Conservation (phyloP, 2,329 filamentous ascomycete genomes). For the Aspergillus unguis region DNA sequence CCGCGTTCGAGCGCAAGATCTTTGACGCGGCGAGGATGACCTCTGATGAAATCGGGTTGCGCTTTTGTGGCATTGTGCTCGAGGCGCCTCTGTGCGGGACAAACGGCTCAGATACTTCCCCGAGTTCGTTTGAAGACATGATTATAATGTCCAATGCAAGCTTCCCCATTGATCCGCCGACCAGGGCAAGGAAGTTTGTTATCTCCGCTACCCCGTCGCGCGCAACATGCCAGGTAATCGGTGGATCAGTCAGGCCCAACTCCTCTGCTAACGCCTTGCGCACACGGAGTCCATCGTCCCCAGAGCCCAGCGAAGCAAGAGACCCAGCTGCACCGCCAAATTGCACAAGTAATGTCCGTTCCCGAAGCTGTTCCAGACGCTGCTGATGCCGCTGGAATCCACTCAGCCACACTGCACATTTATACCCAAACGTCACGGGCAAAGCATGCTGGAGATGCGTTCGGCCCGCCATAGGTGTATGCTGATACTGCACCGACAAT, state of each 20-base stretch:
- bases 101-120: slow-evolving; percentile 55
- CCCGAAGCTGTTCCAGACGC: slow-evolving; percentile 47
- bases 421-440: slow-evolving; percentile 57
- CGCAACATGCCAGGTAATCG: slow-evolving; percentile 58
- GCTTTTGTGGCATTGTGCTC: slow-evolving; percentile 59
- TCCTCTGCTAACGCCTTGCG: slow-evolving; percentile 50
- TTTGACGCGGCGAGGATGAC: slow-evolving; percentile 56
- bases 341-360: slow-evolving; percentile 51
- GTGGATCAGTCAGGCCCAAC: slow-evolving; percentile 47
- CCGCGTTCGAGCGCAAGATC: slow-evolving; percentile 51
- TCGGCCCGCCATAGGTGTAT: slow-evolving; percentile 56
- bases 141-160: slow-evolving; percentile 56
- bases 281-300: slow-evolving; percentile 49
- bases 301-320: slow-evolving; percentile 50
- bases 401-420: slow-evolving; percentile 55
- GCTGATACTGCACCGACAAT: slow-evolving; percentile 47
- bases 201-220: slow-evolving; percentile 55
- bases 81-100: slow-evolving; percentile 54
- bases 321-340: slow-evolving; percentile 58
- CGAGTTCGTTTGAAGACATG: slow-evolving; percentile 57
- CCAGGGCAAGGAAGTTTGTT: slow-evolving; percentile 51
- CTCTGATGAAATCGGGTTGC: slow-evolving; percentile 58
- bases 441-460: slow-evolving; percentile 59
- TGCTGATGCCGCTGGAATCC: slow-evolving; percentile 49
- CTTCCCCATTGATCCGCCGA: slow-evolving; percentile 55